A percentile compares a stretch with the other conserved stretches of the same genome.
Conservation (phyloP, 2,329 filamentous ascomycete species). For the Stachybotrys chartarum region DNA sequence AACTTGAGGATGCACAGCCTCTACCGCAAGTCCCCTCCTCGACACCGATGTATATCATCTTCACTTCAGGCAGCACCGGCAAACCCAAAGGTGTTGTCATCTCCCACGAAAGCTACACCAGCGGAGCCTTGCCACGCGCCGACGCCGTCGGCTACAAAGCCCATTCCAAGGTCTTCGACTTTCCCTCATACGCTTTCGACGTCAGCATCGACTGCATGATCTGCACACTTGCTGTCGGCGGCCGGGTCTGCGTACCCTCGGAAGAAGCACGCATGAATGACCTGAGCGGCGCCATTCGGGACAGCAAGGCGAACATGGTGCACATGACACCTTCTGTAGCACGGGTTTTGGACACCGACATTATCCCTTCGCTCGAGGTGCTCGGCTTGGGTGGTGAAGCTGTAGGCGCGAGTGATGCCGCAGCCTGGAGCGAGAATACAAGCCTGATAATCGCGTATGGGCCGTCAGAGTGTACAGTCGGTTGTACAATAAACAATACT, state of each 20-base stretch:
- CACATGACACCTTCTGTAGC: conserved; percentile 45
- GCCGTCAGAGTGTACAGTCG: conserved; percentile 47
- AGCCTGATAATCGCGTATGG: conserved; percentile 46
- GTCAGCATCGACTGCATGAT: conserved; percentile 49
- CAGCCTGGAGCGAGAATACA: conserved; percentile 36
- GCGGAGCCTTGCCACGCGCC: conserved; percentile 34
- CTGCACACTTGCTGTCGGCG: conserved; percentile 42
- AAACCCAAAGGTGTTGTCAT: conserved; percentile 54
- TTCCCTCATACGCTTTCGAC: conserved; percentile 47
- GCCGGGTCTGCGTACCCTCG: conserved; percentile 46
- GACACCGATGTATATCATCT: conserved; percentile 46
- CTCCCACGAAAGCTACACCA: conserved; percentile 37
- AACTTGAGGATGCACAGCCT: conserved; percentile 5
- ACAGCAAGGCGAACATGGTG: conserved; percentile 38
- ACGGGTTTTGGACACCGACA: conserved; percentile 35
- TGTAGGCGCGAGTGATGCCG: conserved; percentile 43
- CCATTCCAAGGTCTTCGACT: conserved; percentile 37
- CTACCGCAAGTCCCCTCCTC: conserved; percentile 30
- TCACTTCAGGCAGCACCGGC: conserved; percentile 57
- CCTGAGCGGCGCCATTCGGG: conserved; percentile 36
- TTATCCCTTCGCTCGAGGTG: conserved; percentile 38
- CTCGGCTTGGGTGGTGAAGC: conserved; percentile 44
- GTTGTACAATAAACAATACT: conserved; percentile 40
- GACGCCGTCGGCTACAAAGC: conserved; percentile 33
- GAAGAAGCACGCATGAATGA: conserved; percentile 46